Evolutionary conservation across 106 monocot genomes (phyloP), one percentile per base, ranked within the genome.

Genomic region (Dactylorhiza incarnata): DNA sequence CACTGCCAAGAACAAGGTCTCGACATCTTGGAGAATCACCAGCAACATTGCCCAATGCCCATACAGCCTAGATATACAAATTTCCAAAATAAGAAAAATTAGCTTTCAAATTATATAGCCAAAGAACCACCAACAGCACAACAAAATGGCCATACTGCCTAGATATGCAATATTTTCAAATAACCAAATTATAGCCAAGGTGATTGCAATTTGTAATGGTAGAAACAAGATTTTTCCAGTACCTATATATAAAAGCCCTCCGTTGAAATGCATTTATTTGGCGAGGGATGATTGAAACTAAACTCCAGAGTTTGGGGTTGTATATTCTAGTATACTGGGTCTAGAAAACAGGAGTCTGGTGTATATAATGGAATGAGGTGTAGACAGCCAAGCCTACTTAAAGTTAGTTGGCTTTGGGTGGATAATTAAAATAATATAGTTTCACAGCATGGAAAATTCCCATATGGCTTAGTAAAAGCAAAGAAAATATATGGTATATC

Each of bases 41-140:
- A 72, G 91, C 91, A 56, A 91, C 88, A 86, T 91, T 91, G 15
- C 91, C 91, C 75, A 90, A 72, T 49, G 87, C 90, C 90, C 90
- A 90, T 13, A 87, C 87, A 29, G 90, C 87, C 86, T 89, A 43
- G n/a, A 78, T 24, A 44, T 19, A 71, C 37, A 43, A 15, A 68
- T 26, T 44, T 68, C 15, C 37, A 12, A 44, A 13, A 44, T 68
- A 5, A 68, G 3, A 44, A n/a, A n/a, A n/a, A n/a, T n/a, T n/a
- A n/a, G n/a, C n/a, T n/a, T n/a, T n/a, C n/a, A n/a, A n/a, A n/a
- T n/a, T n/a, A n/a, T n/a, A n/a, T n/a, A n/a, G n/a, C n/a, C n/a
- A n/a, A n/a, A n/a, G n/a, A n/a, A n/a, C n/a, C n/a, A n/a, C n/a
- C n/a, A n/a, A n/a, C n/a, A n/a, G n/a, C n/a, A n/a, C n/a, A n/a